phyloP scores from a whole-genome alignment of 495 filamentous ascomycete species.

The Aspergillus sclerotiicarbonarius region DNA sequence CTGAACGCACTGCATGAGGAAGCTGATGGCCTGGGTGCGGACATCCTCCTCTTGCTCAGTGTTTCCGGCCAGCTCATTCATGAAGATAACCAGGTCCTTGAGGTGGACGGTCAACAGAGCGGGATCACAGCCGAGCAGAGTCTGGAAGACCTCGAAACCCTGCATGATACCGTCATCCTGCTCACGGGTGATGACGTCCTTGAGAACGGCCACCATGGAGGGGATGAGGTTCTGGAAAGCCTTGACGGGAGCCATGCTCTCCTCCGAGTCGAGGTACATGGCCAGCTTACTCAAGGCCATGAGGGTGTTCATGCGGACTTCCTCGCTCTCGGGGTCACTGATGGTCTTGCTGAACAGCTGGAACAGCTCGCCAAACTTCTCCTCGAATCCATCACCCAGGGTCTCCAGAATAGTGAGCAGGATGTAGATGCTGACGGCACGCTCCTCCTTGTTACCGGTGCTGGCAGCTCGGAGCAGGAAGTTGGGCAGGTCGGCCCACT shows the following conservation, averaged over 20 bases:
- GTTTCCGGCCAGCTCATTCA: conserved; percentile 81
- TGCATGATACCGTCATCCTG: conserved; percentile 86
- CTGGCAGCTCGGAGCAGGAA: conserved; percentile 70
- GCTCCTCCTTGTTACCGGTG: conserved; percentile 68
- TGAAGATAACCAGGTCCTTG: conserved; percentile 87
- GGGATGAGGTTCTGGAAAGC: conserved; percentile 77
- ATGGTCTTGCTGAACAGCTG: conserved; percentile 84
- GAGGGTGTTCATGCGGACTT: conserved; percentile 93
- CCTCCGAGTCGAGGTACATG: conserved; percentile 82
- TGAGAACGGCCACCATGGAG: conserved; percentile 84
- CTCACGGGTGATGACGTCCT: conserved; percentile 69
- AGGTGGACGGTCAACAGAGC: conserved; percentile 82
- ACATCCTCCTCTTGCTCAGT: conserved; percentile 76
- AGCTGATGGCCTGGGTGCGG: conserved; percentile 84
- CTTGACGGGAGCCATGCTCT: conserved; percentile 68
- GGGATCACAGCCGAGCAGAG: conserved; percentile 83
- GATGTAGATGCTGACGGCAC: conserved; percentile 89
- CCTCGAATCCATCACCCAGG: conserved; percentile 73
- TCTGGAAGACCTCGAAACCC: conserved; percentile 97
- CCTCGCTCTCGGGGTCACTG: conserved; percentile 80
- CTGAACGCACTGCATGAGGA: conserved; percentile 86
- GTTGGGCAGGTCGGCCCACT: conserved; percentile 81
- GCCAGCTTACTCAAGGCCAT: conserved; percentile 87
- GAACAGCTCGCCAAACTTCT: conserved; percentile 74
- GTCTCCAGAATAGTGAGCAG: conserved; percentile 87